Base-by-base conservation (phyloP, 192 early-diverging fungal genomes). In the Chytriomyces hyalinus region DNA sequence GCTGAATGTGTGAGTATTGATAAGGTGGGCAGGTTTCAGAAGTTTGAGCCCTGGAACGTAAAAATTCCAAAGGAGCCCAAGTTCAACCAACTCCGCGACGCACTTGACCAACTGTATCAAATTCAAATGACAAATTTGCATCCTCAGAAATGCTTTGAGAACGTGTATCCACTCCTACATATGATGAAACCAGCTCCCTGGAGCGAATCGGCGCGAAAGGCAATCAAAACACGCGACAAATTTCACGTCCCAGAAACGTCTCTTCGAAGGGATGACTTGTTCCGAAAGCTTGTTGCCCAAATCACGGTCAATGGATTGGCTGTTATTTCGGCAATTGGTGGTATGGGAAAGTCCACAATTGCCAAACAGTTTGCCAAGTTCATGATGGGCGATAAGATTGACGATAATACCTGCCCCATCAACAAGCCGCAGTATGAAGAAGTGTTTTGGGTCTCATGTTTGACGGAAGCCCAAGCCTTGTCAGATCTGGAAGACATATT, bases 361-460 rank as follows among this genome's bases (percentile, higher is more conserved):
- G 66, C 66, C 43, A 68, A 68, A 68, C 66, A 68, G 26, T 68
- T 68, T 68, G 66, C 66, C 10, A 10, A 49, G 47, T 68, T 68
- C 24, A 68, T 68, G 66, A 68, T n/a, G n/a, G n/a, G n/a, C n/a
- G n/a, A n/a, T n/a, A n/a, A n/a, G n/a, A n/a, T n/a, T n/a, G n/a
- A n/a, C n/a, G n/a, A n/a, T n/a, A n/a, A n/a, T n/a, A n/a, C n/a
- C n/a, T n/a, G n/a, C n/a, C n/a, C n/a, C n/a, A n/a, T n/a, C n/a
- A n/a, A n/a, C n/a, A n/a, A n/a, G n/a, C n/a, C n/a, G n/a, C n/a
- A n/a, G n/a, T n/a, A n/a, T n/a, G n/a, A n/a, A n/a, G n/a, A n/a
- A n/a, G n/a, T n/a, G n/a, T n/a, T n/a, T n/a, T n/a, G n/a, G n/a
- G n/a, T n/a, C n/a, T n/a, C n/a, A n/a, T n/a, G n/a, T n/a, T n/a